Base-by-base conservation (phyloP, 1,284 basidiomycete genomes). In the Mycosarcoma mackinlayi region DNA sequence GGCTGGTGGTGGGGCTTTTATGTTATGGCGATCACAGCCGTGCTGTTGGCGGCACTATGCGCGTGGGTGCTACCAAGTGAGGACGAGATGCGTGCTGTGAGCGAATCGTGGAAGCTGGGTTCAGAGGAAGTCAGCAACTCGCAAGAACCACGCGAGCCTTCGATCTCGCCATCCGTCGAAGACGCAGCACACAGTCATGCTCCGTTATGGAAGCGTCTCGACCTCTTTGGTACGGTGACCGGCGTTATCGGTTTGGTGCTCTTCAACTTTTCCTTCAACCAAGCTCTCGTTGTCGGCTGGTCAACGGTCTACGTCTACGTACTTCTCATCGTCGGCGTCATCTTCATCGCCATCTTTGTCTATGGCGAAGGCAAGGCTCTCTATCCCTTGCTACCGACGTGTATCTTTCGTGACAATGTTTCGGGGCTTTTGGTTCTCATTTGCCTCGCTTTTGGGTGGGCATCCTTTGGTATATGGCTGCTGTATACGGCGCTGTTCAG, bases 241-340 rank as follows among this genome's bases (percentile, higher is more conserved):
- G 77, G 70, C 35, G 66, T 77, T 4, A 27, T 47, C 1, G 70
- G 69, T 3, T 53, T 79, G 14, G 39, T 78, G 1, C 62, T 79
- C 3, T 66, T 79, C 67, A 76, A 75, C 52, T 68, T 75, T 38
- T 49, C 69, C 6, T 77, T 68, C 48, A 78, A 75, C 42, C 77
- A 79, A 46, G 76, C 73, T 3, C 52, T 60, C 9, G 60, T 75
- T 4, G 59, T 73, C 6, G 77, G 77, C n/a, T 79, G 77, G 76
- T 30, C 63, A 10, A 61, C 57, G 3, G 45, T 69, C 19, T 73
- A 74, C 45, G 58, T 70, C 33, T 69, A 69, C 31, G 64, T 71
- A 7, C 50, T 79, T 3, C 67, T 79, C 33, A 65, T 74, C 51
- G 55, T 79, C 39, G 74, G 71, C 24, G 18, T 78, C 11, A 16